These are phyloP conservation scores for Paragyromitra xinjiangensis DNA, from an alignment of 495 filamentous ascomycete genomes.

Conservation along the genomic window DNA sequence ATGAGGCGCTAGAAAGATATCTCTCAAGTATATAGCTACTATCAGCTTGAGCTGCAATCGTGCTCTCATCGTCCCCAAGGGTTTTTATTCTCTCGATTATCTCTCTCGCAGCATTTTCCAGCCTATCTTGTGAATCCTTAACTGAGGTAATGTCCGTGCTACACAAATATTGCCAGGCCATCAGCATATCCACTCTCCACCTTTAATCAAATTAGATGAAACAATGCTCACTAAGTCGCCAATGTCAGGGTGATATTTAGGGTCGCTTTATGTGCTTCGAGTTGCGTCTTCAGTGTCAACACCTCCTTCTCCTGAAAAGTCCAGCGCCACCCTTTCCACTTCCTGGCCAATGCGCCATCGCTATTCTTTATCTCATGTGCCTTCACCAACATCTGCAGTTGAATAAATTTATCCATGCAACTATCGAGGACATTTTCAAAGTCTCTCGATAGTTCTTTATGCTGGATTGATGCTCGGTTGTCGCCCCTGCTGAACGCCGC, in stretches of 20 bases:
- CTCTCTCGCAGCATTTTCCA: slow-evolving; percentile 3
- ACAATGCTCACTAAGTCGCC: slow-evolving; percentile 13
- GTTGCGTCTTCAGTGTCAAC: slow-evolving; percentile 2
- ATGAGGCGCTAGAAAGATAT: slow-evolving; percentile 20
- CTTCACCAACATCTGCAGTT: slow-evolving; percentile 15
- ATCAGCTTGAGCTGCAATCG: background rate
- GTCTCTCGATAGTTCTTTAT: background rate
- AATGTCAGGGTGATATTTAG: slow-evolving; percentile 13
- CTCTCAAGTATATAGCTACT: slow-evolving; percentile 1
- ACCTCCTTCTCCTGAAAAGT: slow-evolving; percentile 22
- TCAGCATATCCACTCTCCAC: background rate
- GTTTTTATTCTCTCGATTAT: slow-evolving; percentile 2
- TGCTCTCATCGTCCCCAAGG: slow-evolving; percentile 1
- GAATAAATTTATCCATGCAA: slow-evolving; percentile 23
- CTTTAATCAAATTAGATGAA: background rate
- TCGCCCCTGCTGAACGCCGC: background rate
- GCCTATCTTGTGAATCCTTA: background rate
- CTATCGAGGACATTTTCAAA: slow-evolving; percentile 9
- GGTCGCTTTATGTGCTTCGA: slow-evolving; percentile 26
- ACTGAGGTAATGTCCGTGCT: slow-evolving; percentile 9
- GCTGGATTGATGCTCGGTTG: slow-evolving; percentile 6
- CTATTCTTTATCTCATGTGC: background rate
- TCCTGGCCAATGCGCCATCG: background rate
- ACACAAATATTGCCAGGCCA: background rate
- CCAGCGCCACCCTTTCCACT: slow-evolving; percentile 26